Percentiles rank a stretch among this genome's conserved stretches.
Evolutionary conservation across 2,329 filamentous ascomycete genomes (phyloP).

Genomic region (Capronia americana): DNA sequence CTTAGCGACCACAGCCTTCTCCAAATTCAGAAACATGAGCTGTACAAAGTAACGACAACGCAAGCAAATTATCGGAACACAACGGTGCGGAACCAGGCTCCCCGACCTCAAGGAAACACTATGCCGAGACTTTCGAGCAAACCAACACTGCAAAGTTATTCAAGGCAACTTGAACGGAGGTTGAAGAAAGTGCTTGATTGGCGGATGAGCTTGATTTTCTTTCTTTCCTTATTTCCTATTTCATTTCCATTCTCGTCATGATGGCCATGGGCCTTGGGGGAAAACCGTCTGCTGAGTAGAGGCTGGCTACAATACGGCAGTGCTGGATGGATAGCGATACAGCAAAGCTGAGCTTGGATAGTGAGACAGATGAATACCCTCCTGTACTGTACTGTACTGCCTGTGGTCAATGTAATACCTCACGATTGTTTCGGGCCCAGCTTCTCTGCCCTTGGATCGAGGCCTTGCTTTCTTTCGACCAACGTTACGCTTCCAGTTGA

Average conservation of each 20-base stretch:
- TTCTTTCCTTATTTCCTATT: not conserved
- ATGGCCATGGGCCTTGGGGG: not conserved
- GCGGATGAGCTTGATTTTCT: conserved; percentile 2
- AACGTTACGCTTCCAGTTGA: not conserved
- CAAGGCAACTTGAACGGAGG: not conserved
- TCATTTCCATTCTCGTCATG: conserved; percentile 5
- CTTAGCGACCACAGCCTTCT: not conserved
- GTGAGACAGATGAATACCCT: conserved; percentile 8
- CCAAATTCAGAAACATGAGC: not conserved
- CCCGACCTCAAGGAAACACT: not conserved
- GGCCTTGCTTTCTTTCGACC: not conserved
- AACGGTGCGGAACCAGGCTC: not conserved
- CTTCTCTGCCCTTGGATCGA: not conserved
- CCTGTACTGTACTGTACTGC: conserved; percentile 9
- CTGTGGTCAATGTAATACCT: conserved; percentile 2
- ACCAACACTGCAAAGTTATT: not conserved
- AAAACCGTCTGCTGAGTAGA: not conserved
- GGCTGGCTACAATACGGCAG: not conserved
- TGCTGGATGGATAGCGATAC: not conserved
- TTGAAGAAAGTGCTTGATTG: not conserved
- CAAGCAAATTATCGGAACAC: not conserved
- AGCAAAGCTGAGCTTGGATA: conserved; percentile 14
- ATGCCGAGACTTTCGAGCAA: not conserved
- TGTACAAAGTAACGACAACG: not conserved
- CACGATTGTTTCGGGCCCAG: not conserved